phyloP scores from a whole-genome alignment of 805 yeast genomes.

The Blastobotrys muscicola region DNA sequence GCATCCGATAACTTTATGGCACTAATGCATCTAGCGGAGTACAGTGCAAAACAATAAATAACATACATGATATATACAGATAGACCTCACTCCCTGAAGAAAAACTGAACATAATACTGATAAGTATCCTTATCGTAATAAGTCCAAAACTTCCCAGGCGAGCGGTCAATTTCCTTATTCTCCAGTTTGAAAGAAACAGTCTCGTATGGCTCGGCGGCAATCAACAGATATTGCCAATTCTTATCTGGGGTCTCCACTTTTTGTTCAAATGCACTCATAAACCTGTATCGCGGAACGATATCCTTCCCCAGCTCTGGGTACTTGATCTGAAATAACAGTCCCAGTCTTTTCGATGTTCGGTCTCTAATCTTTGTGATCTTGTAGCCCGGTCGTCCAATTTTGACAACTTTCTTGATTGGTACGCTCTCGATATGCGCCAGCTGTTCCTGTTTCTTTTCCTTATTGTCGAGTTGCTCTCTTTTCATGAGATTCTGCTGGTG shows the following conservation, averaged over 20 bases:
- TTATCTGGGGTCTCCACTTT: conserved; percentile 35
- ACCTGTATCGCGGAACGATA: conserved; percentile 53
- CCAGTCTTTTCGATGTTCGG: conserved; percentile 46
- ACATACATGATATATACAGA: too few relatives aligned
- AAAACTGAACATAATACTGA: conserved; percentile 62
- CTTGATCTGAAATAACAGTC: conserved; percentile 55
- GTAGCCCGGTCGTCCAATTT: conserved; percentile 68
- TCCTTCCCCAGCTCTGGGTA: conserved; percentile 39
- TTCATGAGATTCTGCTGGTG: conserved; percentile 67
- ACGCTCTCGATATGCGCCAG: conserved; percentile 11
- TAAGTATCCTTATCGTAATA: conserved; percentile 64
- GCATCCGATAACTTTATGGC: too few relatives aligned
- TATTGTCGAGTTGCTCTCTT: conserved; percentile 39
- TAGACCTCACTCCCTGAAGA: conserved; percentile 31
- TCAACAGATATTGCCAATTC: conserved; percentile 57
- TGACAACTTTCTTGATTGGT: conserved; percentile 38
- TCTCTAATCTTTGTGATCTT: conserved; percentile 62
- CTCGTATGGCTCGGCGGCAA: conserved; percentile 88
- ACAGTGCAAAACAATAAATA: too few relatives aligned
- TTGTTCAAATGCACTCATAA: conserved; percentile 73
- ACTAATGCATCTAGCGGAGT: too few relatives aligned
- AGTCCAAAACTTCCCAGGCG: conserved; percentile 43
- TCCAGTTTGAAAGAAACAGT: conserved; percentile 72
- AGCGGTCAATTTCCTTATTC: conserved; percentile 38
- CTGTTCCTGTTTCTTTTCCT: conserved; percentile 21